Conservation (phyloP, 129 eudicot genomes). For the Ambrosia artemisiifolia region DNA sequence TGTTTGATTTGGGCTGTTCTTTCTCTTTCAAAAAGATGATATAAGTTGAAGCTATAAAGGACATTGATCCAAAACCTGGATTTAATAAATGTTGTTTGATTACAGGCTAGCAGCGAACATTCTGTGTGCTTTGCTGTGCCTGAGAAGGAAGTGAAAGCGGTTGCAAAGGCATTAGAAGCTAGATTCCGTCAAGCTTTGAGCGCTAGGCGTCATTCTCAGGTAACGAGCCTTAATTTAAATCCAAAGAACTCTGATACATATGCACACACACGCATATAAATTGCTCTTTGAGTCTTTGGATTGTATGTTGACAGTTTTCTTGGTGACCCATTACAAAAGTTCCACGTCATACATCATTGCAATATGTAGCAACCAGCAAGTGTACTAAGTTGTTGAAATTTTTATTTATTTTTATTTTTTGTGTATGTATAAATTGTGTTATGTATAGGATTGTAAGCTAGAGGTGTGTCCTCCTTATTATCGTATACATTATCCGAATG, state of each 20-base stretch:
- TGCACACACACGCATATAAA: neutral
- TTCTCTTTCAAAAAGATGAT: too few species aligned
- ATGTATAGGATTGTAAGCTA: too few species aligned
- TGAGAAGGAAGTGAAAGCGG: slow-evolving; percentile 88
- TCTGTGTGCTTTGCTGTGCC: slow-evolving; percentile 99
- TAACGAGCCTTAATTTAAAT: slow-evolving; percentile 24
- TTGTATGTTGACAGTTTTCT: neutral
- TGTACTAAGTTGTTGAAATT: too few species aligned
- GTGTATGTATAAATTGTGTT: too few species aligned
- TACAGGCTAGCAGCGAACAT: slow-evolving; percentile 97
- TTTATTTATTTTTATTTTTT: neutral
- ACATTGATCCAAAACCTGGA: too few species aligned
- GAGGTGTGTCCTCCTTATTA: too few species aligned
- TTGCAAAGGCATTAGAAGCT: slow-evolving; percentile 80
- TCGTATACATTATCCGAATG: too few species aligned
- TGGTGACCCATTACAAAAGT: too few species aligned
- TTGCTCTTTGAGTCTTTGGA: neutral
- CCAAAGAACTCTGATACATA: neutral
- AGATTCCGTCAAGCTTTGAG: slow-evolving; percentile 87
- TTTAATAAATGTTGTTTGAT: slow-evolving; percentile 10
- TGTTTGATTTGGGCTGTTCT: too few species aligned
- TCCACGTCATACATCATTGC: neutral
- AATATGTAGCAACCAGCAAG: too few species aligned
- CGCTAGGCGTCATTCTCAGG: slow-evolving; percentile 98
- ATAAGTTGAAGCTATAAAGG: too few species aligned